Percentiles rank a stretch among this genome's conserved stretches.
Conservation (phyloP, 2,329 filamentous ascomycete species). For the Celoporthe dispersa region DNA sequence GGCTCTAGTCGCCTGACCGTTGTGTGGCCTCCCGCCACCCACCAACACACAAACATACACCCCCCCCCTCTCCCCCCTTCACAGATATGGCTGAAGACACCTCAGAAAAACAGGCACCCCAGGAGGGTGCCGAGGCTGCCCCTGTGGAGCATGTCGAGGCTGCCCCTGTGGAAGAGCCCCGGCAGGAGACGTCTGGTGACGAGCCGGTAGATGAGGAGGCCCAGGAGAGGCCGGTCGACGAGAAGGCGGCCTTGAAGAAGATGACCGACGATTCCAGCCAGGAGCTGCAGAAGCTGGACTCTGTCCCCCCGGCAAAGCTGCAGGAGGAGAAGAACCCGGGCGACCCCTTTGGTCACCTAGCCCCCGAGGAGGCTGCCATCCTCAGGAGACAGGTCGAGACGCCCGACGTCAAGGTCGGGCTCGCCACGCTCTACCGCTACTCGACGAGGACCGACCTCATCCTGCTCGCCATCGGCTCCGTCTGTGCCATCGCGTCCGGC, state of each 20-base stretch:
- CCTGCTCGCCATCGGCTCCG: conserved; percentile 63
- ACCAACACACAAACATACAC: too few relatives aligned
- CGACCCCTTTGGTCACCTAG: conserved; percentile 65
- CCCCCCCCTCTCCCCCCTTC: background rate
- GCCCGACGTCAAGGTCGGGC: conserved; percentile 66
- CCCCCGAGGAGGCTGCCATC: conserved; percentile 67
- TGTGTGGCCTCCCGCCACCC: background rate
- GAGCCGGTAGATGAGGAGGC: background rate
- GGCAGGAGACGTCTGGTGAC: background rate
- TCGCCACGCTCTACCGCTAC: conserved; percentile 71
- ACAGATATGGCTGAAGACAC: conserved; percentile 24
- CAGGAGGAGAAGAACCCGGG: conserved; percentile 47
- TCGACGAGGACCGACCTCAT: conserved; percentile 66
- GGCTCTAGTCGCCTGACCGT: background rate
- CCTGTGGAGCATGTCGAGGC: background rate
- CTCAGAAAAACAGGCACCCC: conserved; percentile 3
- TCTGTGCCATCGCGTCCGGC: conserved; percentile 73
- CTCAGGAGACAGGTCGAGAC: conserved; percentile 71
- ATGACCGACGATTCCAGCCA: conserved; percentile 12
- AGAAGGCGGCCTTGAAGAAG: conserved; percentile 4
- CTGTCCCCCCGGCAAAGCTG: conserved; percentile 41
- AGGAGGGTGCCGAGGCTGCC: background rate
- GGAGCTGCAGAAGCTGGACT: conserved; percentile 48
- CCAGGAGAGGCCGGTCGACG: conserved; percentile 3
- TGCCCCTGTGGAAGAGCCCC: background rate